phyloP scores from a whole-genome alignment of 2,329 filamentous ascomycete species.

The Blastomyces gilchristii region DNA sequence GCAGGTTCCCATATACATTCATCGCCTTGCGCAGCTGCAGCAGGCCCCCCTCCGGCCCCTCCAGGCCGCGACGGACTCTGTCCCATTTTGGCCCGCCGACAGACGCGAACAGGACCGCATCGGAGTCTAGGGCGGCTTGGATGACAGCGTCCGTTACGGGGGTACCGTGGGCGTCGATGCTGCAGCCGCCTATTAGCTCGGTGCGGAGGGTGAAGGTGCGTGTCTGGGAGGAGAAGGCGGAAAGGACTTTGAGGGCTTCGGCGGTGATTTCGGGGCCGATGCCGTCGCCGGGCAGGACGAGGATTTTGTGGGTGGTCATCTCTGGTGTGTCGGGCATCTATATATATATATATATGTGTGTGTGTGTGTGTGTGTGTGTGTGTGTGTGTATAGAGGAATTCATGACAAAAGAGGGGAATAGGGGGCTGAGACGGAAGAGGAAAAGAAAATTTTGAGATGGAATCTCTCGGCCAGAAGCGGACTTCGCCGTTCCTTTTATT shows the following conservation, averaged over 20 bases:
- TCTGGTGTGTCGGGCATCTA: not conserved
- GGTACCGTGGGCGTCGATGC: conserved; percentile 66
- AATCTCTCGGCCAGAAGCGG: not conserved
- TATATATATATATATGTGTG: not conserved
- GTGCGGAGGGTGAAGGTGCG: conserved; percentile 73
- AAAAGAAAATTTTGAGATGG: not conserved
- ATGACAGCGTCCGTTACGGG: conserved; percentile 72
- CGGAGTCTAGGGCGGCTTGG: conserved; percentile 63
- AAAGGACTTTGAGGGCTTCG: conserved; percentile 52
- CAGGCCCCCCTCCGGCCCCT: conserved; percentile 80
- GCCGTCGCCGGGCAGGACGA: conserved; percentile 67
- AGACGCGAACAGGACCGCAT: conserved; percentile 78
- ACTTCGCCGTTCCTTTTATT: not conserved
- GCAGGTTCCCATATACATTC: conserved; percentile 79
- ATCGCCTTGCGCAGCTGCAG: conserved; percentile 78
- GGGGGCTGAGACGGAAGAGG: too few relatives aligned
- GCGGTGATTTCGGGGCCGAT: conserved; percentile 62
- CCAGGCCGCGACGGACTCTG: conserved; percentile 49
- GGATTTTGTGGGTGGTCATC: conserved; percentile 51
- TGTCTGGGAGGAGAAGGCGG: conserved; percentile 57
- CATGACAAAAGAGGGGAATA: too few relatives aligned
- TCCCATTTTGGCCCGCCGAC: conserved; percentile 93
- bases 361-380: too few relatives aligned
- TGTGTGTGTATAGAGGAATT: too few relatives aligned
- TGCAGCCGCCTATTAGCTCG: conserved; percentile 75